phyloP scores from a whole-genome alignment of 2,329 filamentous ascomycete species.

The Fusarium papillatum region DNA sequence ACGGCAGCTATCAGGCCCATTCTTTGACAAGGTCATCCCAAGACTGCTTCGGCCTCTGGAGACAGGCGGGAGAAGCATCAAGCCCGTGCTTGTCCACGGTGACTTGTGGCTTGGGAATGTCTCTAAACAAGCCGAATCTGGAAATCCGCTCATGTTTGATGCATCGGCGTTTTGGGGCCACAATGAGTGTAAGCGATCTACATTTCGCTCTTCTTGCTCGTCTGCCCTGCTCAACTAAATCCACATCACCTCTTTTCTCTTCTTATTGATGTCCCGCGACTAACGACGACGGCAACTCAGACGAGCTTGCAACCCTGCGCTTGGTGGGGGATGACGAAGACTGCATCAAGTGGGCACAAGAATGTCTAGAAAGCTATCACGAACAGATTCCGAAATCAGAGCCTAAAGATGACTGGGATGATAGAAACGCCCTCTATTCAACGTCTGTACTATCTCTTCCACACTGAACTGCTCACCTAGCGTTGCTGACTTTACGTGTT shows the following conservation, averaged over 20 bases:
- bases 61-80: neutral
- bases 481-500: neutral
- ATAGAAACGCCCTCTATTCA: neutral
- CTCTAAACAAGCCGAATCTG: neutral
- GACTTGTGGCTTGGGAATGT: neutral
- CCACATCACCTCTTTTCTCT: neutral
- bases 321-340: neutral
- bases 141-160: neutral
- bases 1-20: neutral
- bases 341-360: neutral
- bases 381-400: neutral
- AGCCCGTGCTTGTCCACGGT: neutral
- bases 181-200: neutral
- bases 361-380: neutral
- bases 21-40: neutral
- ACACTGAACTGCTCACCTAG: neutral
- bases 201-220: neutral
- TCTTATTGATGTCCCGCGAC: neutral
- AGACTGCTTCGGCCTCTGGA: neutral
- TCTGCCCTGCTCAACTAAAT: neutral
- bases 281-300: neutral
- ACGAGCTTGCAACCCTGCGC: neutral
- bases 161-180: neutral
- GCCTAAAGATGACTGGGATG: neutral
- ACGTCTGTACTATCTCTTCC: neutral